Conservation (phyloP, 345 rosid genomes). For the Ceriops tagal region DNA sequence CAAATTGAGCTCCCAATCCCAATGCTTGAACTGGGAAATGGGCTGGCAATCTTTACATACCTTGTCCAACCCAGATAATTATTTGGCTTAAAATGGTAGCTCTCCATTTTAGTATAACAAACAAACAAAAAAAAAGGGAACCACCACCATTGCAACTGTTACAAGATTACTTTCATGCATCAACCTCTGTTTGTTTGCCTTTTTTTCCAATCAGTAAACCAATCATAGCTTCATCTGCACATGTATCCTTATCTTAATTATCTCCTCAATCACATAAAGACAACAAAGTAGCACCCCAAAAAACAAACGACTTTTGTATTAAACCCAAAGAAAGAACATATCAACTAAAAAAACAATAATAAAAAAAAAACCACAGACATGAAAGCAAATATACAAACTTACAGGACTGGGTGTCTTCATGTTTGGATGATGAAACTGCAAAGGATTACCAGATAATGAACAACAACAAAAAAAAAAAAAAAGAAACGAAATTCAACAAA, state of each 20-base stretch:
- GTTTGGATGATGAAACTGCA: not conserved
- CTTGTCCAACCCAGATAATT: too few species aligned
- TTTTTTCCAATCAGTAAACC: not conserved
- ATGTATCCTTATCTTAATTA: too few species aligned
- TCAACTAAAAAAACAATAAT: not conserved
- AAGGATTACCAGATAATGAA: not conserved
- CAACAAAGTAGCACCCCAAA: not conserved
- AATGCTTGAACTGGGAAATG: not conserved
- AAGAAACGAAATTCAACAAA: not conserved
- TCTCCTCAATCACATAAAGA: too few species aligned
- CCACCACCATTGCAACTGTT: not conserved
- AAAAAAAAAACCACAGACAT: not conserved
- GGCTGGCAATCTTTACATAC: not conserved
- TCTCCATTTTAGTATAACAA: not conserved
- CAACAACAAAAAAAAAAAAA: too few species aligned
- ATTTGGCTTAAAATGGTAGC: not conserved
- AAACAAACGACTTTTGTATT: not conserved
- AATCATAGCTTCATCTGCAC: not conserved
- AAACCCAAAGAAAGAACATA: not conserved
- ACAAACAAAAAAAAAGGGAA: not conserved
- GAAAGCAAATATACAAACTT: not conserved
- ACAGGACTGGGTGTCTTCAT: conserved; percentile 14
- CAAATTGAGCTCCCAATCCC: not conserved
- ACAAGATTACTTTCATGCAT: not conserved
- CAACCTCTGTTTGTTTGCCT: not conserved